These are phyloP conservation scores for Penicillium paradoxum DNA, from an alignment of 495 filamentous ascomycete species.

Conservation along the genomic window DNA sequence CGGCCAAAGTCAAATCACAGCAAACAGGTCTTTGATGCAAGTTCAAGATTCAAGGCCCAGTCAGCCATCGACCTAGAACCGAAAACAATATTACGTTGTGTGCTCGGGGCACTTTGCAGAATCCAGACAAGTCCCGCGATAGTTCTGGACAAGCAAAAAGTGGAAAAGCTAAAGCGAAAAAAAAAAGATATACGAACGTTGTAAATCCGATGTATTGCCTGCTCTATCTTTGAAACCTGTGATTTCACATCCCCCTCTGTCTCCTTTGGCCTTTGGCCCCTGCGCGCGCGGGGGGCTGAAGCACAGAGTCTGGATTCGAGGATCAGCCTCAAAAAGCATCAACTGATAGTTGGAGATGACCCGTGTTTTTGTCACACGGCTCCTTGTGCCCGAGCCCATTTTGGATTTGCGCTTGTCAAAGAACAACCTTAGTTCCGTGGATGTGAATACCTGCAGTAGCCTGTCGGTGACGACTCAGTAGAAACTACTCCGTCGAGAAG, in stretches of 20 bases:
- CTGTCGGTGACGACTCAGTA: background rate
- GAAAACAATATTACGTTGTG: background rate
- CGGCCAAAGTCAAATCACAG: background rate
- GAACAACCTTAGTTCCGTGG: background rate
- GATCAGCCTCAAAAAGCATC: constrained; percentile 8
- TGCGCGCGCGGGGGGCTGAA: constrained; percentile 5
- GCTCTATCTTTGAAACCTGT: background rate
- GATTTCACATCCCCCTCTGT: background rate
- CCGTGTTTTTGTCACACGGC: constrained; percentile 3
- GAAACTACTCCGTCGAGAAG: background rate
- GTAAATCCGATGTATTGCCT: background rate
- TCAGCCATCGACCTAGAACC: background rate
- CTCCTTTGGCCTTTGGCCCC: background rate
- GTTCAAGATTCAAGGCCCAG: background rate
- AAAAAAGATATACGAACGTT: background rate
- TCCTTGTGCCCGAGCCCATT: background rate
- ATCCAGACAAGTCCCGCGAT: constrained; percentile 2
- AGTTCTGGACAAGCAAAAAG: background rate
- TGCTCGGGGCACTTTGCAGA: constrained; percentile 1
- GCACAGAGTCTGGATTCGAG: constrained; percentile 2
- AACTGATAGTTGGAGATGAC: constrained; percentile 7
- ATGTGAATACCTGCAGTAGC: background rate
- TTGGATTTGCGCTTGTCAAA: background rate
- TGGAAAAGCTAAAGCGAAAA: background rate
- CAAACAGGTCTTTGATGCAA: background rate